Base-by-base conservation (phyloP, 2,329 filamentous ascomycete genomes). In the Colletotrichum abscissum region DNA sequence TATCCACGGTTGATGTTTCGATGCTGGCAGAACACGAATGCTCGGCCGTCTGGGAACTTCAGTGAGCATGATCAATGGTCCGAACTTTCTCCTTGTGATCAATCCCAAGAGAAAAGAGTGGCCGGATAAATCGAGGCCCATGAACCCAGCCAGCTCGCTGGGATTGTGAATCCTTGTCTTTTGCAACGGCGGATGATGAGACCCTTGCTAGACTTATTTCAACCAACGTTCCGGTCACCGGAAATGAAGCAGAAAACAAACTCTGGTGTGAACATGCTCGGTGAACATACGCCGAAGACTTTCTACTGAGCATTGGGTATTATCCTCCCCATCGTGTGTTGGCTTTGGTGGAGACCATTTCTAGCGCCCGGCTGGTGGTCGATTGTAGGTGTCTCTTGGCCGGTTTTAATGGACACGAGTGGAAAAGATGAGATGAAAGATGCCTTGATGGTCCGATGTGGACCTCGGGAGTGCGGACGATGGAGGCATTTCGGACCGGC, bases 41-140 rank as follows among this genome's bases (percentile, higher is more conserved):
- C 22, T 69, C 2, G 52, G 52, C 57, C 19, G 35, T 55, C 8
- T 49, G 38, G 19, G 5, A 7, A 58, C 8, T 57, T 4, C 26
- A 55, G 19, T 16, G 19, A 26, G 19, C 19, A 22, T 33, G 8
- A 22, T n/a, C 42, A 28, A 62, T n/a, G 57, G 24, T 54, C 62
- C 30, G 8, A 55, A 28, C 35, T 35, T 35, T 22, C 30, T 52
- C 63, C 35, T 33, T 28, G 55, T 22, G 5, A 26, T 35, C 7
- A n/a, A 54, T 12, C 12, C 26, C 49, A 9, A 5, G 12, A 5
- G 54, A n/a, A 49, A 49, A 24, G 26, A 30, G 5, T 56, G 11
- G 49, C 26, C 70, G 67, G 70, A 62, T 57, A 70, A 73, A 70
- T 65, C 35, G 56, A 65, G 70, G 35, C 28, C 55, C 71, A 71